A percentile compares a stretch with the other conserved stretches of the same genome.
Evolutionary conservation across 208 protist genomes (phyloP).

Genomic region (Trichomonas vaginalis): DNA sequence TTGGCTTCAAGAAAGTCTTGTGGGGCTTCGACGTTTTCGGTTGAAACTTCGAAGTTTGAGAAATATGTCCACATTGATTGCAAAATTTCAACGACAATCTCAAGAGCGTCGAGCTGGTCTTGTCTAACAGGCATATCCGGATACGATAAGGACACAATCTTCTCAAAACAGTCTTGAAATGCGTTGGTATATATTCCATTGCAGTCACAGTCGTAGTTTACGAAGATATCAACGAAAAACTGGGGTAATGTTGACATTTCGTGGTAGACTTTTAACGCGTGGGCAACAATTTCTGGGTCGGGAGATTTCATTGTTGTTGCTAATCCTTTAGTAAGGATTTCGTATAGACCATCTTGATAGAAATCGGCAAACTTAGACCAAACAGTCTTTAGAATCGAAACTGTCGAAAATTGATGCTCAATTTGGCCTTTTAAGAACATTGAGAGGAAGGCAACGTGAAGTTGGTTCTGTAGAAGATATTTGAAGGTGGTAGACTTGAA

Average conservation of each 20-base stretch:
- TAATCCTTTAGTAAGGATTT: background rate
- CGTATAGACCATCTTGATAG: background rate
- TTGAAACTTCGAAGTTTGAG: background rate
- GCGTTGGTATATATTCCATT: background rate
- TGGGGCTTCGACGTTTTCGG: background rate
- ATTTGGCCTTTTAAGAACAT: background rate
- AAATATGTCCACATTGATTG: conserved; percentile 1
- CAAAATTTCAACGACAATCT: background rate
- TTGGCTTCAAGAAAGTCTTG: background rate
- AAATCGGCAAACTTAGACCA: background rate
- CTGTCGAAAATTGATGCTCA: background rate
- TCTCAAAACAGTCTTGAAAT: background rate
- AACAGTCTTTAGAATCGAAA: background rate
- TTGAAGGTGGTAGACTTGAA: background rate
- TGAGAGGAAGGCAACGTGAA: background rate
- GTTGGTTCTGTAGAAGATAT: background rate
- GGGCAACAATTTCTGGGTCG: background rate
- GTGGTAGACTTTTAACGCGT: background rate
- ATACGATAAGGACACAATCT: background rate
- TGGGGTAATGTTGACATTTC: background rate
- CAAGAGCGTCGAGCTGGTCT: background rate
- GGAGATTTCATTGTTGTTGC: background rate
- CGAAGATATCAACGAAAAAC: conserved; percentile 7
- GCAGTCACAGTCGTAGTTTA: background rate
- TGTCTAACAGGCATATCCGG: background rate